Evolutionary conservation across 2,329 filamentous ascomycete species (phyloP), one percentile per base, ranked within the genome.

Genomic region (Cercospora sp.): DNA sequence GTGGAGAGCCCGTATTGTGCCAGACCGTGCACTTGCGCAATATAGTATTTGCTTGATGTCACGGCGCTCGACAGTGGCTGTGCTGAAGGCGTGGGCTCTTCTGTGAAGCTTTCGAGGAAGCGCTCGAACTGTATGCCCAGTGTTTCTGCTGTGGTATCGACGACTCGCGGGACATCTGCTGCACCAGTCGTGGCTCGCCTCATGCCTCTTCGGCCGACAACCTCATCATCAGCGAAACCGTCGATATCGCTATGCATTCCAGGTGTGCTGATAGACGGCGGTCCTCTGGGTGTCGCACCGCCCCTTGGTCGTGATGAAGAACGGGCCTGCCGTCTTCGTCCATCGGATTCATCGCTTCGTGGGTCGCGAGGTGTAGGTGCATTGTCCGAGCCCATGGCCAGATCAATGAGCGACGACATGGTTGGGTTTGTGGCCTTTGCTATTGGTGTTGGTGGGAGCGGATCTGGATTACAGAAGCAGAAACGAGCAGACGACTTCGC

Each of bases 21-120:
- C 85, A 96, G 88, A 70, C 89, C 90, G 76, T 91, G 89, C 74
- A 96, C 92, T 81, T 94, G 92, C 61, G 91, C 91, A 67, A 95
- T 85, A 79, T 95, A 96, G 82, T 93, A 94, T 78, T 91, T 92
- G 81, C 93, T 90, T 28, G 90, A 92, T 3, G 89, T 90, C 57
- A 89, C 84, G 30, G 89, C 89, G 76, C 90, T 92, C 16, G 91
- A 90, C 3, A 87, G 83, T 9, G 90, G 89, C 6, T 85, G 86
- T 13, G 87, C 84, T 7, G 86, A 91, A 3, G 89, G 83, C 5
- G 85, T 82, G 3, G 88, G 88, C 18, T 91, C 89, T 80, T 94
- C 91, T 66, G 88, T 83, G 77, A 90, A 94, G 67, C 85, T 87
- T 77, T 95, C 91, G 28, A 96, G 87, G 77, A 95, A 96, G 72